A percentile compares a stretch with the other conserved stretches of the same genome.
Evolutionary conservation across 2,329 filamentous ascomycete species (phyloP).

Genomic region (Cladophialophora psammophila): DNA sequence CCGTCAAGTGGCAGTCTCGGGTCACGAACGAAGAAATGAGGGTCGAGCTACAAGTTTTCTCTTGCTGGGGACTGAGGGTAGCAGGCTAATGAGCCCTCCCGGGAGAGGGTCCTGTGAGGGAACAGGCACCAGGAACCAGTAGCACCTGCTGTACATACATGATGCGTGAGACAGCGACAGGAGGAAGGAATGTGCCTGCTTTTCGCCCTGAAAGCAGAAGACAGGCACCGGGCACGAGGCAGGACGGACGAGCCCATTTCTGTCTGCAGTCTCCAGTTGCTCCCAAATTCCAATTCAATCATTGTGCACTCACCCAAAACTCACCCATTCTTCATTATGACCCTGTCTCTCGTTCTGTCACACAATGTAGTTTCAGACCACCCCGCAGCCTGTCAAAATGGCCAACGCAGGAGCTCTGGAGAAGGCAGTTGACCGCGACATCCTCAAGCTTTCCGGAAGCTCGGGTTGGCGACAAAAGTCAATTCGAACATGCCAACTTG

Average conservation of each 20-base stretch:
- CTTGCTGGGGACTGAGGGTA: neutral
- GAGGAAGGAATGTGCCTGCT: neutral
- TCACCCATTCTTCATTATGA: neutral
- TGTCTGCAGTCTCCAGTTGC: neutral
- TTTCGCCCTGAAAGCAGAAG: neutral
- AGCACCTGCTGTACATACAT: neutral
- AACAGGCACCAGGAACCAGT: neutral
- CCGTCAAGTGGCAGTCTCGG: constrained; percentile 4
- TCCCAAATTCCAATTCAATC: neutral
- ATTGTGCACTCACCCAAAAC: neutral
- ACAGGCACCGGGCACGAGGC: neutral
- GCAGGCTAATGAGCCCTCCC: neutral
- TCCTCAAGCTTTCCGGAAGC: neutral
- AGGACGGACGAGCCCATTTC: neutral
- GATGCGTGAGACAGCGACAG: neutral
- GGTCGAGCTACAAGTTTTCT: neutral
- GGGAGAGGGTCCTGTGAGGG: neutral
- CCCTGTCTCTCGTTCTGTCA: neutral
- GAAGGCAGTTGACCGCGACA: neutral
- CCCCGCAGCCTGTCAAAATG: neutral
- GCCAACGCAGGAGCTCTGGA: neutral
- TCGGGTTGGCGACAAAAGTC: neutral
- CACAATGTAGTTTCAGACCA: neutral
- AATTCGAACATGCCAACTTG: neutral
- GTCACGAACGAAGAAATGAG: constrained; percentile 10